Conservation (phyloP, 2,329 filamentous ascomycete species). For the Trichoderma sp. region DNA sequence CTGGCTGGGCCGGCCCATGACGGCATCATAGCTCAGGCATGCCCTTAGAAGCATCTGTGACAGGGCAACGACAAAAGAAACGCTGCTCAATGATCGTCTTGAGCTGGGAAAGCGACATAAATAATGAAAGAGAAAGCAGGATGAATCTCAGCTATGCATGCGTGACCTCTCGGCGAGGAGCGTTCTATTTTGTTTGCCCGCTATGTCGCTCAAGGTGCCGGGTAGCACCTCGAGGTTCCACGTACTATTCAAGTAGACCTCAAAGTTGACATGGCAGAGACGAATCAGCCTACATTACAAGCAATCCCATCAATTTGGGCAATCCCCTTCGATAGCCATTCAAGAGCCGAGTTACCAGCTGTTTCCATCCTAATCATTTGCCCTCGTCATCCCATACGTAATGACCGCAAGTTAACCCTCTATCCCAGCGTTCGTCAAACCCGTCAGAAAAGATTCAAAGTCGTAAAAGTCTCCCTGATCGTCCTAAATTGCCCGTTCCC, state of each 20-base stretch:
- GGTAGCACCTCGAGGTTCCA: background rate
- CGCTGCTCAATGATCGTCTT: no score
- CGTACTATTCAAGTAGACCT: background rate
- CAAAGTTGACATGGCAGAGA: background rate
- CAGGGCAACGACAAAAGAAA: no score
- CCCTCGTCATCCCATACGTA: conserved; percentile 9
- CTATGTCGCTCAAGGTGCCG: background rate
- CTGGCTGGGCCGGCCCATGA: no score
- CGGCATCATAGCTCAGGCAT: no score
- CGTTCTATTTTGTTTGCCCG: background rate
- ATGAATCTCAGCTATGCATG: no score
- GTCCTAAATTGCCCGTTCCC: background rate
- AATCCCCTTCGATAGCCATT: background rate
- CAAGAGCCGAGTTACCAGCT: background rate
- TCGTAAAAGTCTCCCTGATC: conserved; percentile 6
- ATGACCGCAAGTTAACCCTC: conserved; percentile 13
- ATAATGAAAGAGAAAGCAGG: no score
- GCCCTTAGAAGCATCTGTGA: no score
- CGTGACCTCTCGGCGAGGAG: no score
- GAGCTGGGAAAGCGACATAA: no score
- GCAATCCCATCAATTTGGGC: background rate
- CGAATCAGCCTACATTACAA: background rate
- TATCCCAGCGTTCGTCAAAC: conserved; percentile 18
- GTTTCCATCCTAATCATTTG: background rate
- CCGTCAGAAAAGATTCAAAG: background rate